Evolutionary conservation across 345 rosid genomes (phyloP).

Genomic region (Kernera saxatilis): DNA sequence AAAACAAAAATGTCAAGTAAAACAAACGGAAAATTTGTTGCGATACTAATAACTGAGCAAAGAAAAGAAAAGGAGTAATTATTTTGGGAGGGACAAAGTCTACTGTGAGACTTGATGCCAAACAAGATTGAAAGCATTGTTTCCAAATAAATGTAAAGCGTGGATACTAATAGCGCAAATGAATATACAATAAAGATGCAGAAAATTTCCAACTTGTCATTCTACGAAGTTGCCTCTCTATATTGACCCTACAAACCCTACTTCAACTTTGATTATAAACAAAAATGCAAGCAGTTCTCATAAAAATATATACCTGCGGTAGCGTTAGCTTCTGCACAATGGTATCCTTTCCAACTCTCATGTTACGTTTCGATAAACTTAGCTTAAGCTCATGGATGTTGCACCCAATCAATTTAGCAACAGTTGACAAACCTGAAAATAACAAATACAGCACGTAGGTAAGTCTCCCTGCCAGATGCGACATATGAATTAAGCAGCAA

Average conservation of each 20-base stretch:
- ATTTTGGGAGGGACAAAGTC: background rate
- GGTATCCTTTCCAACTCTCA: slow-evolving; percentile 91
- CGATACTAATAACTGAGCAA: background rate
- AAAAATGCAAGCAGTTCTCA: background rate
- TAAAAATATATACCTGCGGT: slow-evolving; percentile 60
- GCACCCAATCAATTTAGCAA: slow-evolving; percentile 85
- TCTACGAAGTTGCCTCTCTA: background rate
- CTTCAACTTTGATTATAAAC: background rate
- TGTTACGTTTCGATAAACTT: slow-evolving; percentile 82
- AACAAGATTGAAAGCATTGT: background rate
- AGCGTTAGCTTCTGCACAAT: slow-evolving; percentile 81
- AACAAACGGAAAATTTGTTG: background rate
- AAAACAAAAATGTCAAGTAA: background rate
- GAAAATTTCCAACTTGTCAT: background rate
- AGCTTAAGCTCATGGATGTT: slow-evolving; percentile 53
- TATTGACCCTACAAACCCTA: background rate
- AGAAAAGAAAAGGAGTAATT: background rate
- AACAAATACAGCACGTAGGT: background rate
- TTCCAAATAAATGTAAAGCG: background rate
- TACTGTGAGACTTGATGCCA: background rate
- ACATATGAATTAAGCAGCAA: background rate
- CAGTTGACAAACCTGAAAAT: slow-evolving; percentile 62
- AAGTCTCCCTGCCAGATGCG: background rate
- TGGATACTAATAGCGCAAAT: background rate
- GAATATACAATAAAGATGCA: background rate